Percentiles rank a stretch among this genome's conserved stretches.
These are phyloP conservation scores for Aspergillus campestris DNA, from an alignment of 495 filamentous ascomycete species.

Conservation along the genomic window DNA sequence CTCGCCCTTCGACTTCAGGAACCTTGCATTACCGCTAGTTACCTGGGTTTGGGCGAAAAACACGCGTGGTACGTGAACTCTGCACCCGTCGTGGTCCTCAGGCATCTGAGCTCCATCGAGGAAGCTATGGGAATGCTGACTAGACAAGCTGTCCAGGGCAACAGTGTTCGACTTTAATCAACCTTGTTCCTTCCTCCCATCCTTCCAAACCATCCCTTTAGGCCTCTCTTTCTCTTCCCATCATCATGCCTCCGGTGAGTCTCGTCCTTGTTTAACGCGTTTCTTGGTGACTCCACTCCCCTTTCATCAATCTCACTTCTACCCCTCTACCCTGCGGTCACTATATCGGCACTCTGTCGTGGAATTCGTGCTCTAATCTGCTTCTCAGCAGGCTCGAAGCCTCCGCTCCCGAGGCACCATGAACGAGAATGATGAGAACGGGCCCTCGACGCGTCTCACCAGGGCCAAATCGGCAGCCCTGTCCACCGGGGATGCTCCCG, in stretches of 20 bases:
- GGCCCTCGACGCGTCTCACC: constrained; percentile 70
- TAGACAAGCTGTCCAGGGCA: constrained; percentile 16
- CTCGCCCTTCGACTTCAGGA: constrained; percentile 7
- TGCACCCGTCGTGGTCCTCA: constrained; percentile 16
- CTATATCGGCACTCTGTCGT: too few relatives aligned
- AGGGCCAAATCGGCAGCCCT: constrained; percentile 84
- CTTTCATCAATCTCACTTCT: constrained; percentile 7
- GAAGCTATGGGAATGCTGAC: constrained; percentile 37
- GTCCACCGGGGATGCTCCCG: constrained; percentile 42
- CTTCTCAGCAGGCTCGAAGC: constrained; percentile 39
- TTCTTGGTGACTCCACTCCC: background rate
- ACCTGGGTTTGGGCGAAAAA: constrained; percentile 23
- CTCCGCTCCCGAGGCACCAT: constrained; percentile 57
- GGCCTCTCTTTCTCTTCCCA: constrained; percentile 15
- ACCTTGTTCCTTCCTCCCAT: constrained; percentile 18
- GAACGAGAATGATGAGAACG: constrained; percentile 94
- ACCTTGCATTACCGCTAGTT: constrained; percentile 20
- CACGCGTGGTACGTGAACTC: constrained; percentile 38
- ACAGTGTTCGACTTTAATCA: constrained; percentile 20
- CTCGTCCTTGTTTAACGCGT: constrained; percentile 7
- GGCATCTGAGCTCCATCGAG: constrained; percentile 33
- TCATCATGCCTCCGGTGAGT: constrained; percentile 43
- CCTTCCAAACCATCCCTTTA: constrained; percentile 21
- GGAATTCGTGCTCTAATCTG: constrained; percentile 7
- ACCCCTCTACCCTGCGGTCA: background rate